Evolutionary conservation across 2,329 filamentous ascomycete species (phyloP).

Genomic region (Furcasterigmium furcatum): DNA sequence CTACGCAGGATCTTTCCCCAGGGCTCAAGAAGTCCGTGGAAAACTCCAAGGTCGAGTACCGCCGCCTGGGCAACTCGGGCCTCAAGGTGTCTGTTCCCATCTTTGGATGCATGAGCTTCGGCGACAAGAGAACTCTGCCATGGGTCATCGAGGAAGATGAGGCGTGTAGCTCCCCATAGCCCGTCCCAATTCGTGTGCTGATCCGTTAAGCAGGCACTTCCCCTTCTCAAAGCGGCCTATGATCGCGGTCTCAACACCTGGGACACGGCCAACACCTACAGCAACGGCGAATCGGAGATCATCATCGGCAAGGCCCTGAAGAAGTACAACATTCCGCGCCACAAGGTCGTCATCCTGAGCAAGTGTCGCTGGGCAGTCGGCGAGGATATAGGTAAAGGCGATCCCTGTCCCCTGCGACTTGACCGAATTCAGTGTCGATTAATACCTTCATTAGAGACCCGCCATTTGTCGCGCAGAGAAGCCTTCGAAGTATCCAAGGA

Average conservation of each 20-base stretch:
- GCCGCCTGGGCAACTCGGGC: constrained; percentile 56
- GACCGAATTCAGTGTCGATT: not conserved
- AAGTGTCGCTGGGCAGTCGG: constrained; percentile 51
- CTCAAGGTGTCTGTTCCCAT: constrained; percentile 62
- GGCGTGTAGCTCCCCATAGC: not conserved
- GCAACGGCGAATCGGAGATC: constrained; percentile 50
- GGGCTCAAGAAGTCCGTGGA: constrained; percentile 21
- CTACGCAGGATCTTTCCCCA: constrained; percentile 6
- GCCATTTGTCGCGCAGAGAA: constrained; percentile 16
- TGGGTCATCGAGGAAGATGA: constrained; percentile 59
- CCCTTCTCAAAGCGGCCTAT: constrained; percentile 61
- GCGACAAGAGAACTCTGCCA: constrained; percentile 43
- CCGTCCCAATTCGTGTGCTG: not conserved
- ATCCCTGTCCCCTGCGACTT: constrained; percentile 1
- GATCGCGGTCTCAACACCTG: constrained; percentile 61
- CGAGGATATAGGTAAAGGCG: constrained; percentile 33
- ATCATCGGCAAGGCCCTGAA: constrained; percentile 58
- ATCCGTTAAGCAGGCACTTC: constrained; percentile 35
- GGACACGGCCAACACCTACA: constrained; percentile 54
- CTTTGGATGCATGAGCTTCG: constrained; percentile 63
- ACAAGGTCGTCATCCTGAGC: constrained; percentile 55
- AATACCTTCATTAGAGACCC: constrained; percentile 7
- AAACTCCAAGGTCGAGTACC: constrained; percentile 41
- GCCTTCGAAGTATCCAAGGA: constrained; percentile 19
- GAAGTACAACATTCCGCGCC: constrained; percentile 52